Percentiles rank a stretch among this genome's conserved stretches.
Evolutionary conservation across 192 early-diverging fungal genomes (phyloP).

Genomic region (Dimargaris verticillata): DNA sequence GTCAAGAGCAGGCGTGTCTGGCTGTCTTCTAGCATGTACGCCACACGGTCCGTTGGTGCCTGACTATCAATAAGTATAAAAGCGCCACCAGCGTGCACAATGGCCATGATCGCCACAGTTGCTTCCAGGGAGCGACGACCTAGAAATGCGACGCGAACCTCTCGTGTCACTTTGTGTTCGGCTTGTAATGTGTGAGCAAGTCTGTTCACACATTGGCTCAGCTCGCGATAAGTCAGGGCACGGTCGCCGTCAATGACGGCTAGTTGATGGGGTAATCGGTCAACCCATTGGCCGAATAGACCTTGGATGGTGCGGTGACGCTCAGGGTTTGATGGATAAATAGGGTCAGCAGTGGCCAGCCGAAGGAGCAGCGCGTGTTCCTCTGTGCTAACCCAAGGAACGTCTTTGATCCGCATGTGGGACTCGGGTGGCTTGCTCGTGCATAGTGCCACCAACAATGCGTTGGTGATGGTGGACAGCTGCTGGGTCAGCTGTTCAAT

Average conservation of each 20-base stretch:
- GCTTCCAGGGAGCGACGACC: background rate
- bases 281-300: no score
- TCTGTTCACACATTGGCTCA: background rate
- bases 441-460: no score
- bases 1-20: background rate
- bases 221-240: background rate
- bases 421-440: no score
- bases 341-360: no score
- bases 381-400: no score
- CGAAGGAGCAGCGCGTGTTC: no score
- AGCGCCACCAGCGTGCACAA: constrained; percentile 1
- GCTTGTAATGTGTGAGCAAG: background rate
- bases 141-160: background rate
- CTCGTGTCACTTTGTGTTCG: background rate
- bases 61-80: constrained; percentile 1
- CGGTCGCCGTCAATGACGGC: background rate
- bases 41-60: background rate
- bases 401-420: no score
- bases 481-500: no score
- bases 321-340: no score
- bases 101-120: background rate
- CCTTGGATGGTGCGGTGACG: no score
- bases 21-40: constrained; percentile 1
- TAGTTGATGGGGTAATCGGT: no score
- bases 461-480: no score